Evolutionary conservation across 2,329 filamentous ascomycete genomes (phyloP), one percentile per base, ranked within the genome.

Genomic region (Microsporum canis): DNA sequence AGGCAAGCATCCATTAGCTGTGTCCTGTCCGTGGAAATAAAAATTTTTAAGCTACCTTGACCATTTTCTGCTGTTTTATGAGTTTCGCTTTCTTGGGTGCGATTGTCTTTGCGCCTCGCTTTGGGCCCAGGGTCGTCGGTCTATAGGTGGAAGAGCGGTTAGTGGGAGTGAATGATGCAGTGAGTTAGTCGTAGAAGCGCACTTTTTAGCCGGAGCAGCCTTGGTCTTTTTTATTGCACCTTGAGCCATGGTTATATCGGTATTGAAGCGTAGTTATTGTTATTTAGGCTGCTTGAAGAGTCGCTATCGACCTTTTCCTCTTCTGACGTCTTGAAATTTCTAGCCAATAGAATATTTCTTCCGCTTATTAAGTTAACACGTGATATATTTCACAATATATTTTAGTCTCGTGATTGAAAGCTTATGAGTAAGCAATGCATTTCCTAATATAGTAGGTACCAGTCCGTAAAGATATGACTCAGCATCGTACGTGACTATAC

Each of bases 11-110:
- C 12, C 81, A 60, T 61, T 23, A 36, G 49, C n/a, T 33, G 41
- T 38, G 65, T 38, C 17, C 43, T 39, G 61, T 49, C 53, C 23
- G 60, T 62, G 27, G n/a, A 34, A 31, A 34, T 3, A n/a, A 14
- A 17, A 43, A 5, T 12, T 3, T n/a, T 43, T 27, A 6, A 63
- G 66, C 31, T 65, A 83, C 81, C 77, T 85, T 87, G 59, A 81
- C 83, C 70, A 87, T 78, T 68, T 84, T 84, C 65, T 82, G 76
- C 69, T 84, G 80, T 69, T 80, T 79, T 43, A 86, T 78, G 59
- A 88, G 73, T 1, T 75, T 76, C 5, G 79, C 72, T 64, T 87
- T 88, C 73, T 87, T 87, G 2, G 86, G 86, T 59, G 85, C 84
- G 67, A 88, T 85, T 58, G 82, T 78, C 56, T 83, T 79, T 14